These are phyloP conservation scores for Kokia cookei DNA, from an alignment of 441 rosid species.

Conservation along the genomic window DNA sequence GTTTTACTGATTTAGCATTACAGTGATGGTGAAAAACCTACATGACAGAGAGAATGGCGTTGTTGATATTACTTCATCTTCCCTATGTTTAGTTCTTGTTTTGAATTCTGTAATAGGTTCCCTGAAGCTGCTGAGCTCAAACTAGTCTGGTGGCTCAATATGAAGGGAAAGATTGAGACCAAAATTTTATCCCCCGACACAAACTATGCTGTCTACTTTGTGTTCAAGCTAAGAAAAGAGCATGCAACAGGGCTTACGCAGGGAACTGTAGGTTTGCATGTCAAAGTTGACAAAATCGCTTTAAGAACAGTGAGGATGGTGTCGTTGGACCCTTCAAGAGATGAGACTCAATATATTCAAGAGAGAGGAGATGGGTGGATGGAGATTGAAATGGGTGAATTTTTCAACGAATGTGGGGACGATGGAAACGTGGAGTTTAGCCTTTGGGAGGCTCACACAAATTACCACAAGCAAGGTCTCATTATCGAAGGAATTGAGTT, in stretches of 20 bases:
- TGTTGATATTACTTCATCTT: no score
- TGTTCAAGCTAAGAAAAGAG: background rate
- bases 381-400: slow-evolving; percentile 42
- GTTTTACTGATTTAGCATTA: background rate
- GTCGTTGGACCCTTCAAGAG: background rate
- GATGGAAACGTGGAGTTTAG: slow-evolving; percentile 14
- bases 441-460: slow-evolving; percentile 15
- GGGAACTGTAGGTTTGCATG: background rate
- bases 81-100: background rate
- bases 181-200: slow-evolving; percentile 12
- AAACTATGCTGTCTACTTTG: slow-evolving; percentile 23
- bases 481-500: slow-evolving; percentile 42
- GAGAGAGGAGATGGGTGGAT: slow-evolving; percentile 36
- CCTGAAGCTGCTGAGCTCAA: slow-evolving; percentile 24
- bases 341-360: background rate
- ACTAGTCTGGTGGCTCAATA: slow-evolving; percentile 22
- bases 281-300: background rate
- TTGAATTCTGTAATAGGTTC: slow-evolving; percentile 23
- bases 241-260: background rate
- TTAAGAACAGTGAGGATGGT: background rate
- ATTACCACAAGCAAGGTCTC: slow-evolving; percentile 21
- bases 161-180: slow-evolving; percentile 11
- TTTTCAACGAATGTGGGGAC: slow-evolving; percentile 17
- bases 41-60: background rate
- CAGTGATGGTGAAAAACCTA: background rate